Conservation (phyloP, 805 yeast species). For the Candida gorgasii region DNA sequence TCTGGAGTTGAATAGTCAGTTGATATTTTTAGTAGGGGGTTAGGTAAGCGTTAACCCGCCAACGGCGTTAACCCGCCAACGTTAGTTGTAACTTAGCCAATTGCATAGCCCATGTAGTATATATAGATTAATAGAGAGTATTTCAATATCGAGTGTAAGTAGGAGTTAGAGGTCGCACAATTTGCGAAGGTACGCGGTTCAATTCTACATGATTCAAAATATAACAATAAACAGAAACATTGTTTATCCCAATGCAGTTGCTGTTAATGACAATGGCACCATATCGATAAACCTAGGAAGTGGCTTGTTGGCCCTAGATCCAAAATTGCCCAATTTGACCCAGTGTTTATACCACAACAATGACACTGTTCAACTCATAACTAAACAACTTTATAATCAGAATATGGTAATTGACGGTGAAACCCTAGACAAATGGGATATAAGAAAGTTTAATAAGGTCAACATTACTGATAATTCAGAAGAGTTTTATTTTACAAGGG, state of each 20-base stretch:
- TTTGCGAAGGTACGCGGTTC: neutral
- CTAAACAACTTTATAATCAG: constrained; percentile 27
- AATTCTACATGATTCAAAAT: constrained; percentile 14
- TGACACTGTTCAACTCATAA: neutral
- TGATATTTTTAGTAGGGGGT: constrained; percentile 20
- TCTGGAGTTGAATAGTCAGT: constrained; percentile 24
- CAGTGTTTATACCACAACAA: constrained; percentile 22
- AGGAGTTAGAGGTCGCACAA: too few relatives aligned
- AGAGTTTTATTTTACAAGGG: constrained; percentile 29
- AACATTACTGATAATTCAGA: constrained; percentile 27
- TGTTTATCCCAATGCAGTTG: constrained; percentile 25
- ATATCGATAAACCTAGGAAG: constrained; percentile 35
- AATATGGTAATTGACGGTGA: constrained; percentile 29
- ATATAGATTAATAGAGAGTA: neutral
- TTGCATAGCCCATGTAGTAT: neutral
- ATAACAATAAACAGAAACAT: constrained; percentile 11
- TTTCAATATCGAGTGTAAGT: too few relatives aligned
- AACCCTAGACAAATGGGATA: constrained; percentile 26
- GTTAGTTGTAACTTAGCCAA: too few relatives aligned
- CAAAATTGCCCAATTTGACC: constrained; percentile 35
- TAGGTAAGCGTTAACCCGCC: neutral
- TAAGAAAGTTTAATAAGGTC: constrained; percentile 29
- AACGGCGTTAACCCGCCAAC: too few relatives aligned
- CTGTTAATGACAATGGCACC: constrained; percentile 37
- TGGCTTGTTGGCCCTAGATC: constrained; percentile 37